Evolutionary conservation across 306 rosid genomes (phyloP).

Genomic region (Hippophae tibetana): DNA sequence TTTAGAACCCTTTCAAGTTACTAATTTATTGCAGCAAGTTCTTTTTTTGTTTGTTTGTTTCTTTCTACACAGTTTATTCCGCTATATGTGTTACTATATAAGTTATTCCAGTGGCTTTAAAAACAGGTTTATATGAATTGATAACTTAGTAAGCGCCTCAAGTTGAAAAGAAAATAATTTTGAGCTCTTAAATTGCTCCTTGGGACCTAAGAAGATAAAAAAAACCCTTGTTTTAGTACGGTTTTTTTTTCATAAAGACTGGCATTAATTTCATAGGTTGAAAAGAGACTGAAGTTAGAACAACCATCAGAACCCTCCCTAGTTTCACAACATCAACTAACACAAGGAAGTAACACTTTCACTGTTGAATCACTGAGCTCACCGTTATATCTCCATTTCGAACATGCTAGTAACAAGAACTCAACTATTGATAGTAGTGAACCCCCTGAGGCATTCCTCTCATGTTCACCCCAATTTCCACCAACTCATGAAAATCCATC

Average conservation of each 20-base stretch:
- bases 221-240: background rate
- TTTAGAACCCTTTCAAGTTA: too few relatives aligned
- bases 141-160: too few relatives aligned
- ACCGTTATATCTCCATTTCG: conserved; percentile 42
- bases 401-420: conserved; percentile 18
- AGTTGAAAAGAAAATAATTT: too few relatives aligned
- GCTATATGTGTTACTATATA: too few relatives aligned
- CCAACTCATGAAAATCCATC: conserved; percentile 24
- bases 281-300: conserved; percentile 68
- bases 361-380: conserved; percentile 39
- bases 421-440: conserved; percentile 32
- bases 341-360: conserved; percentile 13
- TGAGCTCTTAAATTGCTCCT: too few relatives aligned
- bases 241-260: background rate
- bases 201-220: too few relatives aligned
- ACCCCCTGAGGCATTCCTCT: conserved; percentile 53
- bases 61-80: too few relatives aligned
- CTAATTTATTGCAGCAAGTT: too few relatives aligned
- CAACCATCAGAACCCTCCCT: conserved; percentile 10
- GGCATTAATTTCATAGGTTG: conserved; percentile 36
- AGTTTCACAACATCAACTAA: conserved; percentile 6
- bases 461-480: conserved; percentile 40
- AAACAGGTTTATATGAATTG: too few relatives aligned
- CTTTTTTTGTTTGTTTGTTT: too few relatives aligned
- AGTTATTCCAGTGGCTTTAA: too few relatives aligned